Evolutionary conservation across 1,284 basidiomycete genomes (phyloP).

Genomic region (Ceratobasidium sp.): DNA sequence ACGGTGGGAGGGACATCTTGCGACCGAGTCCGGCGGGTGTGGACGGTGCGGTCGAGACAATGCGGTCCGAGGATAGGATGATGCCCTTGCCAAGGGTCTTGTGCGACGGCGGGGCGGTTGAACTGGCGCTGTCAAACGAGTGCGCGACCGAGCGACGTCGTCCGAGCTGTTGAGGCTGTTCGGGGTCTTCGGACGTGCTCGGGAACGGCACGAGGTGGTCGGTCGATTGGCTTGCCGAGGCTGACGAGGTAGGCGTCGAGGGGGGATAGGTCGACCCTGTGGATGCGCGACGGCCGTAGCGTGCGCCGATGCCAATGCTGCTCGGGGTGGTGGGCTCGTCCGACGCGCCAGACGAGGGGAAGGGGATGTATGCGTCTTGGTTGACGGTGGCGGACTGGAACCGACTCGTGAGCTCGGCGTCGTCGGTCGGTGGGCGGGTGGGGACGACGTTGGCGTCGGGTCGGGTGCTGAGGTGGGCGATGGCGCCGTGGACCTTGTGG

Average conservation of each 20-base stretch:
- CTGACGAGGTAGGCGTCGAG: background rate
- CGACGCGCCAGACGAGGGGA: background rate
- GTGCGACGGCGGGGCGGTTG: slow-evolving; percentile 2
- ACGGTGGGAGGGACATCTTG: slow-evolving; percentile 34
- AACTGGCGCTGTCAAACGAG: slow-evolving; percentile 27
- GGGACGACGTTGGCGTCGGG: slow-evolving; percentile 27
- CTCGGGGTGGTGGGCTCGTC: background rate
- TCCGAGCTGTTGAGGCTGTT: slow-evolving; percentile 5
- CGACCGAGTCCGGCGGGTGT: slow-evolving; percentile 15
- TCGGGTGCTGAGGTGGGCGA: slow-evolving; percentile 35
- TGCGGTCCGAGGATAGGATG: slow-evolving; percentile 3
- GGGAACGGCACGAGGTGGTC: slow-evolving; percentile 34
- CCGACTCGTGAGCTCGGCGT: background rate
- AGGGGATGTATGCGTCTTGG: slow-evolving; percentile 2
- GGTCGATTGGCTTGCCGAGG: slow-evolving; percentile 9
- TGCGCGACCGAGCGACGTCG: slow-evolving; percentile 15
- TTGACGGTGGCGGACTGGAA: background rate
- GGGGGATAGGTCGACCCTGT: slow-evolving; percentile 40
- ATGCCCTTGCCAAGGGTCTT: background rate
- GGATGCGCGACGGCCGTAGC: slow-evolving; percentile 37
- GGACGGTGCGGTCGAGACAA: slow-evolving; percentile 18
- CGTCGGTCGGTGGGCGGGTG: background rate
- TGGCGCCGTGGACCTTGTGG: slow-evolving; percentile 23
- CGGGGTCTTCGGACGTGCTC: background rate
- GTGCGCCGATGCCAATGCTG: background rate